phyloP scores from a whole-genome alignment of 129 eudicot species.

The Daucus carota region DH1_v3.0 NC_030387.2:39297001-39297500 shows the following conservation, averaged over 20 bases:
- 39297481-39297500: neutral
- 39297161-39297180: neutral
- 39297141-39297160: neutral
- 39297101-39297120: slow-evolving; percentile 42
- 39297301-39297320: neutral
- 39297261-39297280: neutral
- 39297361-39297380: neutral
- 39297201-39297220: neutral
- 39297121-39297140: neutral
- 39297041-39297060: slow-evolving; percentile 34
- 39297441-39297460: neutral
- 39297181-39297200: neutral
- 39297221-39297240: neutral
- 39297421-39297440: neutral
- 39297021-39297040: slow-evolving; percentile 20
- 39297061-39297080: slow-evolving; percentile 23
- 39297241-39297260: neutral
- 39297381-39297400: neutral
- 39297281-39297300: neutral
- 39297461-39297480: neutral
- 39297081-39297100: slow-evolving; percentile 58
- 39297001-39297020: neutral
- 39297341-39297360: too few species aligned
- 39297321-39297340: neutral
- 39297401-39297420: neutral